Conservation (phyloP, 73 alveolate species). For the Symbiodinium pilosum region DNA sequence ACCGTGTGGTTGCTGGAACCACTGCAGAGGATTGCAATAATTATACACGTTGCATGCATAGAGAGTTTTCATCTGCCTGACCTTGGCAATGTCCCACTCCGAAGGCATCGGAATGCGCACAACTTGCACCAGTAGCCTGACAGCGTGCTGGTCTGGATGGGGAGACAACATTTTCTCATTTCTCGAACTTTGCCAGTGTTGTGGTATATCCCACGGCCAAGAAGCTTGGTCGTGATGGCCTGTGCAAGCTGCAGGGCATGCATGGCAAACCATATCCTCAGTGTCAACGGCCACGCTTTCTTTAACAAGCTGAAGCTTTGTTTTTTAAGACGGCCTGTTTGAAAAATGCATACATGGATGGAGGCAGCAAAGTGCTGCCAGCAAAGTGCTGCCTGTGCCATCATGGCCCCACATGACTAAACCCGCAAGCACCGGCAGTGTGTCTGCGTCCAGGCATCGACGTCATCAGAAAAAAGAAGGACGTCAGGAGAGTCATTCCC, state of each 20-base stretch:
- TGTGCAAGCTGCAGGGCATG: slow-evolving; percentile 90
- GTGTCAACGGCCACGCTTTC: neutral
- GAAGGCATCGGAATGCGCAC: slow-evolving; percentile 87
- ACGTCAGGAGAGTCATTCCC: slow-evolving; percentile 68
- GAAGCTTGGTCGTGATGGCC: slow-evolving; percentile 75
- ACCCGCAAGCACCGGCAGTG: neutral
- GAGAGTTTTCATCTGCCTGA: no score
- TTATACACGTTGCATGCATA: no score
- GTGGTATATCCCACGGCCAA: neutral
- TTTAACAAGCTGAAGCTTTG: neutral
- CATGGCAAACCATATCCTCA: slow-evolving; percentile 83
- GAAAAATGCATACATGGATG: neutral
- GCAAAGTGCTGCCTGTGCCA: neutral
- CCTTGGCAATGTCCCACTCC: slow-evolving; percentile 49
- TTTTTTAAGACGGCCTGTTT: neutral
- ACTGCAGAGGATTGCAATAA: no score
- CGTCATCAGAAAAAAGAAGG: slow-evolving; percentile 73
- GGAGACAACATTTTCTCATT: neutral
- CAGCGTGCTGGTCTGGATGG: neutral
- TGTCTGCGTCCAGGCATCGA: slow-evolving; percentile 17
- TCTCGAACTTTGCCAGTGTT: neutral
- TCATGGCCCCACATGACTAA: no score
- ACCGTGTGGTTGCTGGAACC: no score
- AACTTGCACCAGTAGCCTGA: slow-evolving; percentile 71
- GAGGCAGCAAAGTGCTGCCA: neutral